Conservation (phyloP, 345 rosid species). For the Acer negundo region DNA sequence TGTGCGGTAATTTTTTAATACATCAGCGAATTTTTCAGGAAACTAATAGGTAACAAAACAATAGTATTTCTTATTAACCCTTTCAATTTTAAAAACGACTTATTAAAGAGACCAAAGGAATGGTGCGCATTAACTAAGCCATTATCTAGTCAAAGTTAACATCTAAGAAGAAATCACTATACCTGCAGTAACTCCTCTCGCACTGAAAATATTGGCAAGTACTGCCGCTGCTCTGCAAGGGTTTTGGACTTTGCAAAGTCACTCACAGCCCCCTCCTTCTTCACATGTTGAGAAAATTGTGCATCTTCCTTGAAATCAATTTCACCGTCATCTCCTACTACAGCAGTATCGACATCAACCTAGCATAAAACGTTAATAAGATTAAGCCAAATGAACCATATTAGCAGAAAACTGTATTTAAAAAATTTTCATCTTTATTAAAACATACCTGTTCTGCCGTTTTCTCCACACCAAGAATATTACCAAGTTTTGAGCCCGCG, state of each 20-base stretch:
- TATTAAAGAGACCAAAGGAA: background rate
- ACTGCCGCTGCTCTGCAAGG: slow-evolving; percentile 81
- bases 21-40: background rate
- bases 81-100: slow-evolving; percentile 1
- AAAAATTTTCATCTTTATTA: background rate
- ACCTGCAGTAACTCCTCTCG: slow-evolving; percentile 97
- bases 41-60: background rate
- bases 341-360: slow-evolving; percentile 97
- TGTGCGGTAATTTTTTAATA: background rate
- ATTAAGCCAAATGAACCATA: slow-evolving; percentile 1
- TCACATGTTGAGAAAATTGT: slow-evolving; percentile 89
- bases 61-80: background rate
- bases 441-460: slow-evolving; percentile 74
- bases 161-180: slow-evolving; percentile 24
- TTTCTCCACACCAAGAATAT: slow-evolving; percentile 92
- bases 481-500: slow-evolving; percentile 95
- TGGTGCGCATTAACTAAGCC: background rate
- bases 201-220: slow-evolving; percentile 94
- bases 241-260: slow-evolving; percentile 91
- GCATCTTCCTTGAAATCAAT: slow-evolving; percentile 90
- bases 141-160: background rate
- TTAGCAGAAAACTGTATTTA: background rate
- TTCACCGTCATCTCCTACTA: slow-evolving; percentile 90
- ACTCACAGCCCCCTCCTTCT: slow-evolving; percentile 91
- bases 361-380: slow-evolving; percentile 31